Percentiles rank a stretch among this genome's conserved stretches.
Conservation (phyloP, 305 asterid genomes). For the Ilex paraguariensis region DNA sequence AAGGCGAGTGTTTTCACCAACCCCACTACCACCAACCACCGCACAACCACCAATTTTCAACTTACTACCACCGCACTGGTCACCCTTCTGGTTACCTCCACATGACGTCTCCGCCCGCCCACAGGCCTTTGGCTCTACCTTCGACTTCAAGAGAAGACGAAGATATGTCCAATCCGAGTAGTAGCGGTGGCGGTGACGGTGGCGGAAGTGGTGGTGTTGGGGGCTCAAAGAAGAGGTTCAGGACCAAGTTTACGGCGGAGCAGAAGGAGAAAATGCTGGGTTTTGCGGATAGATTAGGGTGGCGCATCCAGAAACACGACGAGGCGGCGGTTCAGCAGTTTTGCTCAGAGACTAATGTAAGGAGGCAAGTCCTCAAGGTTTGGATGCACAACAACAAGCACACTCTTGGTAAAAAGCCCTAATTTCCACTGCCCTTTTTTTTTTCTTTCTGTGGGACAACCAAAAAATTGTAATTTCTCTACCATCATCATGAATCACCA, state of each 20-base stretch:
- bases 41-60: slow-evolving; percentile 14
- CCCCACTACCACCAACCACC: slow-evolving; percentile 4
- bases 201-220: slow-evolving; percentile 23
- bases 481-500: too few species aligned
- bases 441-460: too few species aligned
- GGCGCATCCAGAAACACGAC: slow-evolving; percentile 69
- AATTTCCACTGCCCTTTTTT: background rate
- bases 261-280: slow-evolving; percentile 68
- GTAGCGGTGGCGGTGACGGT: slow-evolving; percentile 10
- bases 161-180: slow-evolving; percentile 33
- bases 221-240: slow-evolving; percentile 39
- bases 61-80: slow-evolving; percentile 13
- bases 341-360: slow-evolving; percentile 47
- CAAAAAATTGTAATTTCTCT: too few species aligned
- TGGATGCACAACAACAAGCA: slow-evolving; percentile 90
- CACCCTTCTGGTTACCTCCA: slow-evolving; percentile 24
- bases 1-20: slow-evolving; percentile 17
- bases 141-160: slow-evolving; percentile 9
- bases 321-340: slow-evolving; percentile 52
- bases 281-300: slow-evolving; percentile 45
- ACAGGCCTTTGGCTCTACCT: slow-evolving; percentile 14
- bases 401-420: slow-evolving; percentile 40
- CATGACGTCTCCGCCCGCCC: slow-evolving; percentile 17
- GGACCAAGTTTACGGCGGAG: slow-evolving; percentile 58
- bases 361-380: slow-evolving; percentile 63